Base-by-base conservation (phyloP, 345 rosid genomes). In the Dimocarpus longan region DNA sequence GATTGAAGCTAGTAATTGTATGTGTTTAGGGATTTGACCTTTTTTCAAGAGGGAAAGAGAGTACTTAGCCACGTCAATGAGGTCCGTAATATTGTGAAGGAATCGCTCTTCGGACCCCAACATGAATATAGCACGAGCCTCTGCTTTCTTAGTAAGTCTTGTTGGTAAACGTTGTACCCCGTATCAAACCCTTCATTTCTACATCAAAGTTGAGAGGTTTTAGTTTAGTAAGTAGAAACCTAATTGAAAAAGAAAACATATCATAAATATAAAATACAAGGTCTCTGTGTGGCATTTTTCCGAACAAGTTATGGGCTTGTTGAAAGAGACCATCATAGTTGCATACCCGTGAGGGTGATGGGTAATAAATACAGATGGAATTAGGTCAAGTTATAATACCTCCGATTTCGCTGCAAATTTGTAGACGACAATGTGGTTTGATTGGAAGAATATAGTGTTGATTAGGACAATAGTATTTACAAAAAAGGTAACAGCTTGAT, bases 101-200 rank as follows among this genome's bases (percentile, higher is more conserved):
- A 88, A 87, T 63, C 76, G 74, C 76, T 89, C 87, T 66, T 86
- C 88, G 0, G 91, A 85, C 60, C 71, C 87, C 72, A 83, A 32
- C 78, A 85, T 64, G 80, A 89, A 89, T 59, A 87, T 83, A 57
- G 90, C 85, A 46, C 82, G 86, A 16, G 71, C 87, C 82, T 89
- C 88, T 0, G 90, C 90, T 80, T 89, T 89, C 81, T 85, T 89
- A 6, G 91, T 76, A 48, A 85, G 74, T 63, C 91, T 87, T 4
- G 87, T 87, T 24, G 88, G 88, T 22, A 80, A 86, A 88, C 1
- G 83, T 76, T 5, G 88, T 81, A 8, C 87, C 91, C 89, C 87
- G 85, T 76, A 88, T 74, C 22, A 88, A 75, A 73, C 87, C 87
- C 42, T 73, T 78, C 13, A 75, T 78, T 0, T 79, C 42, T 32